A percentile compares a stretch with the other conserved stretches of the same genome.
phyloP scores from a whole-genome alignment of 2,329 filamentous ascomycete species.

The Paracorniculantispora psalliotae region DNA sequence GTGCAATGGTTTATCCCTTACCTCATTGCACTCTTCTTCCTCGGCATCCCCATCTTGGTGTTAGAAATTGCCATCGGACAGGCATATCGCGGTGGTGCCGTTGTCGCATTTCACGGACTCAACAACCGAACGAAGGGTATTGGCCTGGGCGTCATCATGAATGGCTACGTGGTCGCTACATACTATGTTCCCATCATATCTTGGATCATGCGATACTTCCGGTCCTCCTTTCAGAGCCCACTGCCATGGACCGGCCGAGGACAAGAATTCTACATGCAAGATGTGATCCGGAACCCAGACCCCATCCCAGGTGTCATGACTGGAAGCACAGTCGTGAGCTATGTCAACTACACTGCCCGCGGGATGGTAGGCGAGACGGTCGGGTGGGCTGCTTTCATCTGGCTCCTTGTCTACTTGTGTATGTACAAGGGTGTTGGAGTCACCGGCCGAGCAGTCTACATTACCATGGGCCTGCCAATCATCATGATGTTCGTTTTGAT shows the following conservation, averaged over 20 bases:
- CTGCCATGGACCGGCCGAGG: constrained; percentile 45
- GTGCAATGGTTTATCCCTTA: constrained; percentile 55
- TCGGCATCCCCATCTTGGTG: constrained; percentile 49
- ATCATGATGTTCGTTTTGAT: constrained; percentile 48
- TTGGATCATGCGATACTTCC: constrained; percentile 54
- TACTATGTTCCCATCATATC: constrained; percentile 51
- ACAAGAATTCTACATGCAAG: constrained; percentile 40
- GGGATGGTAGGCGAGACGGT: constrained; percentile 47
- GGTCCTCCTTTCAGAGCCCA: constrained; percentile 45
- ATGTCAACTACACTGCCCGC: constrained; percentile 37
- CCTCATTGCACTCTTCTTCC: constrained; percentile 42
- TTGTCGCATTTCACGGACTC: constrained; percentile 46
- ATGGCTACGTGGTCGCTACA: constrained; percentile 45
- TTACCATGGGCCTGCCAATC: constrained; percentile 52
- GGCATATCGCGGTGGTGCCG: constrained; percentile 47
- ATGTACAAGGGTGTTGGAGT: constrained; percentile 52
- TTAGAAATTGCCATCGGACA: constrained; percentile 63
- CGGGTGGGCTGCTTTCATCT: constrained; percentile 50
- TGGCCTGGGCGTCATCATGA: constrained; percentile 44
- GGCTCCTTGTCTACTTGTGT: constrained; percentile 53
- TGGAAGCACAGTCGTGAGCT: constrained; percentile 31
- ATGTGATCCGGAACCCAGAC: constrained; percentile 38
- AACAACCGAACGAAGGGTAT: constrained; percentile 45
- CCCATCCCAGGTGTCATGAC: constrained; percentile 28
- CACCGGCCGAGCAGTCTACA: constrained; percentile 50